Base-by-base conservation (phyloP, 2,329 filamentous ascomycete genomes). In the Colletotrichum godetiae region DNA sequence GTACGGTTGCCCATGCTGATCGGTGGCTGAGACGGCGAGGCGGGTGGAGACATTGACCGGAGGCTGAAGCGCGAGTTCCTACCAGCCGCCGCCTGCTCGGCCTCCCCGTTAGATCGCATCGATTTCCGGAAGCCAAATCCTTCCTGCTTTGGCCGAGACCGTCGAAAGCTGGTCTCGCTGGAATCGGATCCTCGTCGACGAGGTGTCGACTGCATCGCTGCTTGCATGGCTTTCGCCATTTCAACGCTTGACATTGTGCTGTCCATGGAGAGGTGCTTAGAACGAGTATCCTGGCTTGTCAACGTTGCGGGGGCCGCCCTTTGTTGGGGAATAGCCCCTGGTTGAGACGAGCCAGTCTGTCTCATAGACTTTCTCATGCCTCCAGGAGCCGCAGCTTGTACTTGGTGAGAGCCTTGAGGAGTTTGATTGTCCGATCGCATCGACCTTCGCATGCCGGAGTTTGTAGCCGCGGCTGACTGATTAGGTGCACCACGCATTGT, bases 101-200 rank as follows among this genome's bases (percentile, higher is more conserved):
- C 85, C 15, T 84, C 81, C 11, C 81, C 79, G 13, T 35, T 49
- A 31, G 82, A 84, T 72, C 95, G 89, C 93, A 98, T 94, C 1
- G 93, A 94, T 64, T 87, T 88, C 70, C 92, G 92, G 86, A 97
- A 94, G 1, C 85, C 88, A 66, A 91, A 88, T 0, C 87, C 86
- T 56, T 86, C 82, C 53, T 82, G 82, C 6, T 81, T 80, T 49
- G 88, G 83, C 74, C 89, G 88, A 56, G 86, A 82, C 33, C 94
- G 92, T 78, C 90, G 93, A 84, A 98, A 98, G 80, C 94, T 97
- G 82, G 94, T 97, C 57, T 94, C 92, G 78, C 92, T 94, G 33
- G 89, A 92, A 76, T 91, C 90, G 0, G 92, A 93, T 22, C 84
- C 86, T 11, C 85, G 88, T 2, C 92, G 88, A 70, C 85, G 83